These are phyloP conservation scores for Aspergillus udagawae DNA, from an alignment of 2,329 filamentous ascomycete genomes.

Conservation along the genomic window DNA sequence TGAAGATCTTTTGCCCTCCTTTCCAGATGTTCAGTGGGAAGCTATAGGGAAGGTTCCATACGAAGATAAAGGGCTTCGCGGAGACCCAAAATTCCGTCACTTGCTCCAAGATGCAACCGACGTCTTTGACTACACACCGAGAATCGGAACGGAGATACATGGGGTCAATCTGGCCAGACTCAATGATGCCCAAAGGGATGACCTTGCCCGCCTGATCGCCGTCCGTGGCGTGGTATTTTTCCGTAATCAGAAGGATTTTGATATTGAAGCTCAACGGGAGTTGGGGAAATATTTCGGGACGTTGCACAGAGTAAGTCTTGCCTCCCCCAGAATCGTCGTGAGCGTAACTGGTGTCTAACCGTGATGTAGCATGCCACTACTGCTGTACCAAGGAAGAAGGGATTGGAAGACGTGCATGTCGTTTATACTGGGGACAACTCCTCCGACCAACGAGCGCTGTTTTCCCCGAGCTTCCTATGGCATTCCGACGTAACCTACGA, in stretches of 20 bases:
- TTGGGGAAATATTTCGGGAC: conserved; percentile 52
- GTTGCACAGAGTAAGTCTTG: conserved; percentile 43
- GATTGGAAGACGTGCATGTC: conserved; percentile 55
- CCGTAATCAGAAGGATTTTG: conserved; percentile 52
- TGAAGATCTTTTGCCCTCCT: conserved; percentile 50
- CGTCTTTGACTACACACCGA: conserved; percentile 55
- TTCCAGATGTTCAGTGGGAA: conserved; percentile 52
- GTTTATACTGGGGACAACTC: conserved; percentile 52
- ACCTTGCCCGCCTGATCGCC: conserved; percentile 51
- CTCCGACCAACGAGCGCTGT: conserved; percentile 51
- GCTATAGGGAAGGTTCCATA: conserved; percentile 48
- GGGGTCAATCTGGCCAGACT: conserved; percentile 50
- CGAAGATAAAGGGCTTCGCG: conserved; percentile 51
- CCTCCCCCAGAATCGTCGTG: neutral
- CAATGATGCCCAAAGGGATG: conserved; percentile 51
- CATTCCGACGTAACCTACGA: conserved; percentile 57
- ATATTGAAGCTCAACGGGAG: conserved; percentile 50
- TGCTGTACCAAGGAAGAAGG: conserved; percentile 45
- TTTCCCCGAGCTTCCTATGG: conserved; percentile 54
- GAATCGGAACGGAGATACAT: conserved; percentile 53
- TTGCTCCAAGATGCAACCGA: conserved; percentile 51
- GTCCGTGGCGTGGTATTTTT: conserved; percentile 57
- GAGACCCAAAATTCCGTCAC: conserved; percentile 52
- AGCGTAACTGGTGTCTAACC: conserved; percentile 4
- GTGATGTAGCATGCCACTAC: conserved; percentile 48